Evolutionary conservation across 306 rosid species (phyloP), one percentile per base, ranked within the genome.

Genomic region (Cucumis sativus): DNA sequence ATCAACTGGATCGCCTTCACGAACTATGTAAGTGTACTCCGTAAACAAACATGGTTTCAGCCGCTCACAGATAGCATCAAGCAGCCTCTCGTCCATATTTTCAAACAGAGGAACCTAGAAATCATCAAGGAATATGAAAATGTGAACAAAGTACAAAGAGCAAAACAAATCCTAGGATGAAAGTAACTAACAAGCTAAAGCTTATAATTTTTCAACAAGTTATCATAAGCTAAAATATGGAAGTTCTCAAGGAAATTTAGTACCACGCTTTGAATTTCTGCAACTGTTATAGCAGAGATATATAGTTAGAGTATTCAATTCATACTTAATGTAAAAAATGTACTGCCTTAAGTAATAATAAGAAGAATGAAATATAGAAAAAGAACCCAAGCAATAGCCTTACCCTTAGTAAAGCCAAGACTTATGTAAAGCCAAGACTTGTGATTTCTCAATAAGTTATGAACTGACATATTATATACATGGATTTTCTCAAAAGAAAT

Each of bases 1-100:
- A 41, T 95, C 98, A 40, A 95, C 98, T 7, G 98, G 98, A 86
- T 95, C 98, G 79, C 98, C 98, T 80, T 95, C 98, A 59, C 96
- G 86, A 33, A 92, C 98, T 47, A 95, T 86, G 91, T 82, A 95
- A 58, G 97, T 92, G 84, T 41, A 84, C 88, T 92, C 92, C 33
- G 98, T 95, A 83, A 90, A 89, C 68, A 95, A 83, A 64, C 91
- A 86, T 3, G 98, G 98, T 83, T 95, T 88, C 85, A 95, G 85
- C 79, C 98, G 87, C 88, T 95, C 98, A 81, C 97, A 95, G 71
- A 95, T 95, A 75, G 98, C 98, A 84, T 95, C 98, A 56, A 95
- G 94, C 84, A 95, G 86, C 78, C 97, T 95, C 89, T 92, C 98
- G 28, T 95, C 98, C 98, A 90, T 95, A 78, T 75, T 90, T 82